phyloP scores from a whole-genome alignment of 257 asterid genomes.

The Solanum arcanum region DNA sequence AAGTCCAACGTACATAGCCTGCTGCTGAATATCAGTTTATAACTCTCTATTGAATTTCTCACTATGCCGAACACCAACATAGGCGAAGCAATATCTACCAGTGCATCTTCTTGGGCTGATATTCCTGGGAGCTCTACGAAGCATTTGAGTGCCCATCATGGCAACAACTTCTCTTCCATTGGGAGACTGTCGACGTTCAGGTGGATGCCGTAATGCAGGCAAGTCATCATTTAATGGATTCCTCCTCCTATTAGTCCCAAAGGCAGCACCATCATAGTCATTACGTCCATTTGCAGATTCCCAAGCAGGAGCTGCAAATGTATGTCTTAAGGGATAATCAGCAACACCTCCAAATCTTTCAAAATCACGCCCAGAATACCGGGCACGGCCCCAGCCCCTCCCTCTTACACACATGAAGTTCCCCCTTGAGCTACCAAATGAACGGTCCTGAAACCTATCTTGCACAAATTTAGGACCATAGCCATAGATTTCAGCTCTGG shows the following conservation, averaged over 20 bases:
- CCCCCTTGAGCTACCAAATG: not conserved
- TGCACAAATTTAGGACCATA: not conserved
- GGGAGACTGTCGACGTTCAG: slow-evolving; percentile 47
- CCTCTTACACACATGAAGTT: not conserved
- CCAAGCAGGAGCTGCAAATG: too few relatives aligned
- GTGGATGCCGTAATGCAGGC: slow-evolving; percentile 29
- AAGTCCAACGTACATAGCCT: slow-evolving; percentile 30
- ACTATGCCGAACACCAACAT: slow-evolving; percentile 24
- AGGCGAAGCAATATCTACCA: slow-evolving; percentile 24
- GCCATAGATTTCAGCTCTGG: not conserved
- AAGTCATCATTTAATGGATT: slow-evolving; percentile 41
- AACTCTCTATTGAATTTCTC: slow-evolving; percentile 41
- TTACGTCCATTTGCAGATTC: too few relatives aligned
- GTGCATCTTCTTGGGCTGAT: slow-evolving; percentile 34
- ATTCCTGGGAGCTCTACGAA: slow-evolving; percentile 40
- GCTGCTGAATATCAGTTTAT: slow-evolving; percentile 37
- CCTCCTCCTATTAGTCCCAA: not conserved
- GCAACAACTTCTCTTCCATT: slow-evolving; percentile 39
- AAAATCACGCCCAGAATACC: too few relatives aligned
- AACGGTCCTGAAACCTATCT: not conserved
- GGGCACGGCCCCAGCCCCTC: too few relatives aligned
- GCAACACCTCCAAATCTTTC: not conserved
- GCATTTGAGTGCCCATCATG: slow-evolving; percentile 31
- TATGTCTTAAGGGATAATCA: not conserved
- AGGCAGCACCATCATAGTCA: too few relatives aligned